These are phyloP conservation scores for Funneliformis caledonium DNA, from an alignment of 371 early-diverging fungal species.

Conservation along the genomic window DNA sequence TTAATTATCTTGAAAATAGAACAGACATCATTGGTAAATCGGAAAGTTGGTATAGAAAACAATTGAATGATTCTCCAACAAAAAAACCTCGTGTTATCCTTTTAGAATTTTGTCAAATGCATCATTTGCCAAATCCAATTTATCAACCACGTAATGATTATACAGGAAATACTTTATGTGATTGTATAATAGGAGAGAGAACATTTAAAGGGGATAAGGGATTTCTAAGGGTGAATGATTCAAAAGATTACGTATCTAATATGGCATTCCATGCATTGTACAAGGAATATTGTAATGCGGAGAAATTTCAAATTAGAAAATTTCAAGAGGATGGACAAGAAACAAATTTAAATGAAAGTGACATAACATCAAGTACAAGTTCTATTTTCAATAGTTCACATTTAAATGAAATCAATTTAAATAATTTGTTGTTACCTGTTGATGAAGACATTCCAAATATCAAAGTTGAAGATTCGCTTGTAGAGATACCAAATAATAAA, in stretches of 20 bases:
- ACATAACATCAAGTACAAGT: neutral
- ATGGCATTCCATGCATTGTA: constrained; percentile 3
- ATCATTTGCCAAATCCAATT: neutral
- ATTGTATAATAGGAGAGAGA: neutral
- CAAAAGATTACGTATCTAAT: constrained; percentile 24
- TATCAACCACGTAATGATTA: neutral
- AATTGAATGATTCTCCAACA: neutral
- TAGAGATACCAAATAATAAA: neutral
- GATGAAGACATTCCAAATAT: neutral
- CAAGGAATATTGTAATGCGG: constrained; percentile 14
- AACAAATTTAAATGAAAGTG: neutral
- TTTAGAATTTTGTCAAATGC: constrained; percentile 34
- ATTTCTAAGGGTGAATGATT: constrained; percentile 1
- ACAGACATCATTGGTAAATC: neutral
- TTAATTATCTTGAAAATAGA: neutral
- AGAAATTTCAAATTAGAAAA: neutral
- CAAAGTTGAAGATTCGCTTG: neutral
- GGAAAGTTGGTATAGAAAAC: constrained; percentile 31
- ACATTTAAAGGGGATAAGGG: neutral
- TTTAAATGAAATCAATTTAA: neutral
- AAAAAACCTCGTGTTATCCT: constrained; percentile 31
- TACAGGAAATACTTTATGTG: neutral
- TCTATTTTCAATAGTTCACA: neutral
- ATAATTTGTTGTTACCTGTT: neutral
- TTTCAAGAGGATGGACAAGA: neutral